Base-by-base conservation (phyloP, 2,329 filamentous ascomycete species). In the Xylaria sp. region DNA sequence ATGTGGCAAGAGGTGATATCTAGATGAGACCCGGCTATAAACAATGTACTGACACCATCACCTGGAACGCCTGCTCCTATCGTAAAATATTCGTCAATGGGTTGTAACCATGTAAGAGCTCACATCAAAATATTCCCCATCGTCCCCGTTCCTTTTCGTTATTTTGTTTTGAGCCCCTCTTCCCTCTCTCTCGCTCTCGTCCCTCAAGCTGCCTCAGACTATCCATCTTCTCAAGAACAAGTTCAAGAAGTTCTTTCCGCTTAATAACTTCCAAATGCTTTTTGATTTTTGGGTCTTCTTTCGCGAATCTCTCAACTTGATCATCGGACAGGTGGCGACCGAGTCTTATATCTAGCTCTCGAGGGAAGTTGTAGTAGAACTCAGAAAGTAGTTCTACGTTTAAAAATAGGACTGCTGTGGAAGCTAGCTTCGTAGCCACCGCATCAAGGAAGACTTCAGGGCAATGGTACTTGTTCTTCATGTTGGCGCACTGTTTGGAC, bases 391-490 rank as follows among this genome's bases (percentile, higher is more conserved):
- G 87, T 82, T 99, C 97, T 12, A 98, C 96, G 77, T 99, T 98
- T 37, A 99, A 88, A 85, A 99, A 99, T 0, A 99, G 89, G 9
- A 99, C 96, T 1, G 96, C 95, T 0, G 96, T 99, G 1, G 94
- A 92, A 2, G 95, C 97, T 58, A 99, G 88, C 82, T 98, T 98
- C 74, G 94, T 93, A 1, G 96, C 94, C 1, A 97, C 96, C 2
- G 97, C 94, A 77, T 99, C 94, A n/a, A 99, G 89, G 84, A 99
- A 99, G 18, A 99, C 89, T 79, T 99, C 96, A 0, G 96, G 96
- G 78, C 96, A 99, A 82, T 96, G 90, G 82, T 98, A 98, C 84
- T 98, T 98, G 84, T 97, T 97, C 77, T 91, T 91, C 73, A 91
- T 86, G 73, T 84, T 89, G 68, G 90, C 88, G 82, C 96, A 99